phyloP scores from a whole-genome alignment of 2,329 filamentous ascomycete genomes.

The Verticillium tricorpus region DNA sequence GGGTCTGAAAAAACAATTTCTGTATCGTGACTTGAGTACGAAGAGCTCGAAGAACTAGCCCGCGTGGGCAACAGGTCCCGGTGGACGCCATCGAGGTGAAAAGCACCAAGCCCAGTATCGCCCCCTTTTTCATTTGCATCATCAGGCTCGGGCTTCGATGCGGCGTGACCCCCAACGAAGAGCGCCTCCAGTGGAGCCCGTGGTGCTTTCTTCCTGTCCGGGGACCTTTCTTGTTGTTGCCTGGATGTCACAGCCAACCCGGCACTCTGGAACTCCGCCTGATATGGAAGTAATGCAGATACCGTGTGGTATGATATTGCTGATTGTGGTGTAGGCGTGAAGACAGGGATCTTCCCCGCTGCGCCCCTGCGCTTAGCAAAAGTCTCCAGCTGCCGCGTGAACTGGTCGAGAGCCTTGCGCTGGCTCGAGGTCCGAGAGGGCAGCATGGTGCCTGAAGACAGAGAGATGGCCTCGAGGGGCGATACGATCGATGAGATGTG shows the following conservation, averaged over 20 bases:
- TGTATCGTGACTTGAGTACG: not conserved
- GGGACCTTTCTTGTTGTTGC: conserved; percentile 30
- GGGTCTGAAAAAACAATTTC: not conserved
- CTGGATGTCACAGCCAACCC: conserved; percentile 53
- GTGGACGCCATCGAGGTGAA: not conserved
- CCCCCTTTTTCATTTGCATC: not conserved
- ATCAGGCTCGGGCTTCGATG: not conserved
- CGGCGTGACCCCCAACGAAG: not conserved
- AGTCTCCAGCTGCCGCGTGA: conserved; percentile 11
- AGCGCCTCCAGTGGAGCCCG: not conserved
- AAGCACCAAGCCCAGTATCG: not conserved
- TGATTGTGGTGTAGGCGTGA: conserved; percentile 36
- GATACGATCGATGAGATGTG: conserved; percentile 11
- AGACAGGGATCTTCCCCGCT: conserved; percentile 30
- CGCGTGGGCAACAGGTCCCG: not conserved
- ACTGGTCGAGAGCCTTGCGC: conserved; percentile 32
- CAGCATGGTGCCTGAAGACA: conserved; percentile 3
- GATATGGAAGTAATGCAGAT: conserved; percentile 48
- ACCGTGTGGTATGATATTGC: conserved; percentile 45
- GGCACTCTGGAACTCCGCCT: conserved; percentile 46
- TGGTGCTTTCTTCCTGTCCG: not conserved
- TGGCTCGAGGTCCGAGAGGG: conserved; percentile 39
- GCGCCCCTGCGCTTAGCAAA: conserved; percentile 25
- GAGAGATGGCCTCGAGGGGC: conserved; percentile 2
- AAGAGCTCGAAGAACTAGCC: not conserved